phyloP scores from a whole-genome alignment of 805 yeast genomes.

The Metschnikowia similis region DNA sequence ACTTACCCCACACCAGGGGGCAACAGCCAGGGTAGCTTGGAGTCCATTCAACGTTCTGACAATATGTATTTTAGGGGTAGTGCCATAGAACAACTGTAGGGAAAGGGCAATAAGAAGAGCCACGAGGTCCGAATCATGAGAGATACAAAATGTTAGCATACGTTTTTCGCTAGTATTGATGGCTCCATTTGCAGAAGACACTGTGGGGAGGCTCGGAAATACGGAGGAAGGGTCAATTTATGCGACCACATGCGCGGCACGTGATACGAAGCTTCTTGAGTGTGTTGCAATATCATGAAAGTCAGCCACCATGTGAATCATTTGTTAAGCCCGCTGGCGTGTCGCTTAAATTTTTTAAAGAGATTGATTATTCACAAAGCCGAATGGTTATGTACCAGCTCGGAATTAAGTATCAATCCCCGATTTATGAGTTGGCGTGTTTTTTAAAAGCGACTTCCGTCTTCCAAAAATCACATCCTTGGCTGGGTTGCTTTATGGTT shows the following conservation, averaged over 20 bases:
- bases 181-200: background rate
- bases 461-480: no score
- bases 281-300: background rate
- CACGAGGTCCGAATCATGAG: conserved; percentile 17
- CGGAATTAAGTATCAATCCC: no score
- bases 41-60: conserved; percentile 14
- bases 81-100: conserved; percentile 10
- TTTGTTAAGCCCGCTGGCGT: no score
- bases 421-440: no score
- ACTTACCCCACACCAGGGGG: conserved; percentile 29
- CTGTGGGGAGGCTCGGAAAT: no score
- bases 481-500: no score
- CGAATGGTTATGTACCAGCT: no score
- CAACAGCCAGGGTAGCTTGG: conserved; percentile 3
- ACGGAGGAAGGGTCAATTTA: background rate
- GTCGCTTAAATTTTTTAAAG: no score
- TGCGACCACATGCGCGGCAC: background rate
- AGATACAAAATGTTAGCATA: conserved; percentile 16
- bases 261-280: background rate
- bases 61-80: conserved; percentile 9
- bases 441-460: no score
- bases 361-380: no score
- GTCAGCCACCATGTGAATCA: background rate
- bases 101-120: conserved; percentile 19
- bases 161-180: background rate